Evolutionary conservation across 2,329 filamentous ascomycete genomes (phyloP).

Genomic region (Hymenoscyphus occultus): DNA sequence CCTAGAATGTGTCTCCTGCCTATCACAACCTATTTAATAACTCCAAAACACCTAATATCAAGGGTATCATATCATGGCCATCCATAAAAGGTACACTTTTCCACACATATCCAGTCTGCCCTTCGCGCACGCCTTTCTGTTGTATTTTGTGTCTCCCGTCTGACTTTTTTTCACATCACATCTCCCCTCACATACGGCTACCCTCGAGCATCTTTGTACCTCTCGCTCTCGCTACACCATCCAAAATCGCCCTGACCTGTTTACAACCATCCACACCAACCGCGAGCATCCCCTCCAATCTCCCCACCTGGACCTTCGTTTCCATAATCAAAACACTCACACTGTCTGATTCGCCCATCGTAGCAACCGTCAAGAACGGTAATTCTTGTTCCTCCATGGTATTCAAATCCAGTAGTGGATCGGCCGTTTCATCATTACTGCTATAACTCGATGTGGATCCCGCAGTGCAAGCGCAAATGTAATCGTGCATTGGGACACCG

Average conservation of each 20-base stretch:
- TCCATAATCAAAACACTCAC: constrained; percentile 82
- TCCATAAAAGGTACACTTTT: constrained; percentile 1
- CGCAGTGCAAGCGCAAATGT: constrained; percentile 83
- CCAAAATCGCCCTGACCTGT: constrained; percentile 76
- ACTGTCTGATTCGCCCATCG: constrained; percentile 69
- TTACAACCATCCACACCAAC: constrained; percentile 91
- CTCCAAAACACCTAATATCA: constrained; percentile 22
- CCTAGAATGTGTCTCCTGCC: neutral
- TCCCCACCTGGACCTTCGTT: constrained; percentile 75
- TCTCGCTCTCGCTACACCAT: constrained; percentile 72
- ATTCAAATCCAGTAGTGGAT: constrained; percentile 79
- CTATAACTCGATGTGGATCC: constrained; percentile 71
- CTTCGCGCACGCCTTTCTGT: neutral
- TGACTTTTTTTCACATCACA: constrained; percentile 28
- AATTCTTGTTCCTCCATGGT: constrained; percentile 80
- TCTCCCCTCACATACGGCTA: constrained; percentile 48
- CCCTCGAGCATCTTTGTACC: constrained; percentile 62
- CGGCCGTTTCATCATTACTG: constrained; percentile 63
- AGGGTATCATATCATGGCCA: constrained; percentile 24
- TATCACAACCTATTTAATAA: constrained; percentile 11
- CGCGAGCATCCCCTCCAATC: constrained; percentile 88
- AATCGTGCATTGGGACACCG: constrained; percentile 91
- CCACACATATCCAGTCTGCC: constrained; percentile 17
- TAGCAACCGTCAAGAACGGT: constrained; percentile 83
- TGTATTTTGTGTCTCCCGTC: neutral